Base-by-base conservation (phyloP, 73 alveolate genomes). In the Blepharisma stoltei region DNA sequence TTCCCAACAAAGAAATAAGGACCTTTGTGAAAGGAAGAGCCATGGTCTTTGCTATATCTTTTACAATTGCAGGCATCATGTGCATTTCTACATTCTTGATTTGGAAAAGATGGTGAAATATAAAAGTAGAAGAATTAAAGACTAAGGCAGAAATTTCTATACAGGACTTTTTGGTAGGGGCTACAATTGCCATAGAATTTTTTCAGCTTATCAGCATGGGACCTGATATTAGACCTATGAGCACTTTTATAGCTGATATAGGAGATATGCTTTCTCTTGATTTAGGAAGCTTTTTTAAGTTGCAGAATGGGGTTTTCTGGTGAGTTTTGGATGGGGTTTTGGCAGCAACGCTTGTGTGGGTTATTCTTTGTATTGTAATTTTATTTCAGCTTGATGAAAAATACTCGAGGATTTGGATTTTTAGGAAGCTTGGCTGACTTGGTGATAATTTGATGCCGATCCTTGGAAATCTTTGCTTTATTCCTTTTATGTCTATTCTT, bases 121-220 rank as follows among this genome's bases (percentile, higher is more conserved):
- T 69, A 37, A n/a, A 69, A 69, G 27, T 69, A 1, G 20, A 23
- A 14, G 65, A 69, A 69, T 9, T 69, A 9, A 43, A 37, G 2
- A n/a, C 67, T 9, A 0, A 47, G 11, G 60, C 41, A 14, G 69
- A 11, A 38, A 38, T 71, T 18, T 18, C 54, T 20, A 14, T 71
- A 53, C 23, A 46, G 25, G 79, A 69, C 45, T 14, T 53, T 44
- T 38, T 46, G 55, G 79, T 69, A 0, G 32, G 27, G 5, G 75
- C 45, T n/a, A 18, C 23, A n/a, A 69, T 69, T 43, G 79, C 78
- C 5, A 44, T 69, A 14, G 79, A 69, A 25, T 69, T 69, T 69
- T 69, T 69, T 25, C 79, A 69, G 79, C 27, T 69, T 69, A 44
- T 69, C 3, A 53, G 54, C 11, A 69, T 69, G 11, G 79, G 54